Evolutionary conservation across 768 basidiomycete genomes (phyloP), one percentile per base, ranked within the genome.

Genomic region (Aureoboletus auriporus): DNA sequence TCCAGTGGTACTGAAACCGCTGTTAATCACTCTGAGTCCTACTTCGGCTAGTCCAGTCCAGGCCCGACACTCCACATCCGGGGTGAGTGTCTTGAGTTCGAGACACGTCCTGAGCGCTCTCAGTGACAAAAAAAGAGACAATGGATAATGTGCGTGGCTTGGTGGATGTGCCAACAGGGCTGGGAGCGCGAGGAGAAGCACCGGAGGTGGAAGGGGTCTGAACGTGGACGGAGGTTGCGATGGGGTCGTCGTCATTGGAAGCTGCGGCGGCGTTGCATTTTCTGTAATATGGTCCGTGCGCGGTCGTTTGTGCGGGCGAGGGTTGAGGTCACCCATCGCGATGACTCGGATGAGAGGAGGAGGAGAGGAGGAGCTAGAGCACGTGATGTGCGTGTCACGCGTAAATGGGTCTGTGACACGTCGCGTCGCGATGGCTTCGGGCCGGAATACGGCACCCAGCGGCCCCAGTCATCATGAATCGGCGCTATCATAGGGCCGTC

Each of bases 41-140:
- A 86, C 57, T 63, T 90, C 88, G 0, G 80, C 86, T 0, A 89
- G 55, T 9, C 77, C 76, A 1, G 81, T 80, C 80, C 83, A 88
- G 1, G 85, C 85, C 8, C 80, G 71, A 59, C 85, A 89, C 56
- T 89, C 86, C 8, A 82, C 62, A 43, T 77, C 75, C 6, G 75
- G 73, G 6, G 80, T 75, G 1, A 89, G 69, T 11, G 73, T 70
- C 3, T 71, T 68, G 0, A 80, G 53, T 0, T 66, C 55, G 11
- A 87, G 70, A 61, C 83, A 86, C 54, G 71, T 75, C 38, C 77
- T 67, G 9, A 89, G 59, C 0, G 87, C 79, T 39, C 71, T 62
- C 2, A 80, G 60, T 0, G 86, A 82, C 5, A 86, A 55, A 20
- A 69, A 71, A 1, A 88, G 70, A 0, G 85, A 80, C 7, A 73